Base-by-base conservation (phyloP, 352 stramenopile species). In the Aphanomyces invadans region DNA sequence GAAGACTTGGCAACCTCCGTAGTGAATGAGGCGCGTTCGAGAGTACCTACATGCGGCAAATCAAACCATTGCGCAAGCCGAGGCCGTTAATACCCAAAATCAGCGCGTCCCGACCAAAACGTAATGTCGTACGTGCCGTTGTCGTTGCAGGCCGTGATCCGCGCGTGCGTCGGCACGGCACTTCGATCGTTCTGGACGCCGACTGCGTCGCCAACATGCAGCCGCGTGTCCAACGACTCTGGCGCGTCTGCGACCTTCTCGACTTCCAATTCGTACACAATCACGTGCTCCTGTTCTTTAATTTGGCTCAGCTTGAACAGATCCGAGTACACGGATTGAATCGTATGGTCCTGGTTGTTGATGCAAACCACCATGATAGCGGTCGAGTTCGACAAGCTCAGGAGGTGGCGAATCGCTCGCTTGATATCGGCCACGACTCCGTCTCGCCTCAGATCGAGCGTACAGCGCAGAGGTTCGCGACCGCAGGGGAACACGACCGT, bases 401-500 rank as follows among this genome's bases (percentile, higher is more conserved):
- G 73, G 32, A 88, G 76, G 21, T 68, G 71, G 1, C 68, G 66
- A 0, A 92, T 72, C 59, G 80, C 77, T 36, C 83, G 71, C 64
- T 88, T 86, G 26, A 92, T 76, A 25, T 89, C 73, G 49, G 83
- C 71, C 21, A 95, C 63, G 19, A 70, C 81, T 26, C 79, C 83
- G 10, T 75, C 76, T 63, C 87, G 87, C 33, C 72, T 72, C 11
- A 90, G 75, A 29, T 80, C 78, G 29, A 90, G 80, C 3, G 86
- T 92, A 62, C 86, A 91, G 4, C 83, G 85, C 73, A 95, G 77
- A 0, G 86, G 86, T 3, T 89, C 79, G 3, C 78, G 71, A 45
- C 80, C 83, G 23, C 76, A 80, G 28, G 81, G 77, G 68, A 95
- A 95, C 28, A 95, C 88, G 48, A 95, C 77, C n/a, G 83, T 90